Evolutionary conservation across 768 basidiomycete genomes (phyloP).

Genomic region (Tremella mesenterica): DNA sequence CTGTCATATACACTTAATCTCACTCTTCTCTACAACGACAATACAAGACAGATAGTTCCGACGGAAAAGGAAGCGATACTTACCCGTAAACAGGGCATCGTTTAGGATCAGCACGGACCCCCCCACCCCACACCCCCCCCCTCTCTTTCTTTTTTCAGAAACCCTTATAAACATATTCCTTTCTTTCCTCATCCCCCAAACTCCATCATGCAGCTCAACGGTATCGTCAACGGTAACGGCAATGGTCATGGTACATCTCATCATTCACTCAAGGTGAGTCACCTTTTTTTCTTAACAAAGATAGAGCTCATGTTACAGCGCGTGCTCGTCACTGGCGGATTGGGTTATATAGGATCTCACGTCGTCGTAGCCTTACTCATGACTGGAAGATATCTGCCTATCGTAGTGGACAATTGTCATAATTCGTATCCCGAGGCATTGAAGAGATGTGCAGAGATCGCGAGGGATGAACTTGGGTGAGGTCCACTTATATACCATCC

Average conservation of each 20-base stretch:
- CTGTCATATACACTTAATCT: no score
- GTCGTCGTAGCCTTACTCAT: constrained; percentile 77
- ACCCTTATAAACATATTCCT: no score
- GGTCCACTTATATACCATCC: constrained; percentile 4
- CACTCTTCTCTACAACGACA: no score
- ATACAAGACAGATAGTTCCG: no score
- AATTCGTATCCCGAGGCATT: constrained; percentile 77
- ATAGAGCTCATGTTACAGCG: constrained; percentile 3
- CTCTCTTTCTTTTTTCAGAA: no score
- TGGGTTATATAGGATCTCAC: constrained; percentile 67
- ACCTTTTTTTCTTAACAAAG: neutral
- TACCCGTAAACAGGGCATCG: no score
- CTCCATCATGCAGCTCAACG: neutral
- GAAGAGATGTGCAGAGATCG: constrained; percentile 62
- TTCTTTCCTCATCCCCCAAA: neutral
- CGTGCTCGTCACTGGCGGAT: constrained; percentile 38
- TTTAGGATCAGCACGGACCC: no score
- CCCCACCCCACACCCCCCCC: no score
- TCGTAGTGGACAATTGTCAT: constrained; percentile 89
- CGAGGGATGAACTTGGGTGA: constrained; percentile 57
- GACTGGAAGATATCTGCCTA: constrained; percentile 80
- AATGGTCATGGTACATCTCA: neutral
- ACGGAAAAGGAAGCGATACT: no score
- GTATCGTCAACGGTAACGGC: no score
- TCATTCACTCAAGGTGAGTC: neutral